phyloP scores from a whole-genome alignment of 106 monocot species.

The Platanthera zijinensis region DNA sequence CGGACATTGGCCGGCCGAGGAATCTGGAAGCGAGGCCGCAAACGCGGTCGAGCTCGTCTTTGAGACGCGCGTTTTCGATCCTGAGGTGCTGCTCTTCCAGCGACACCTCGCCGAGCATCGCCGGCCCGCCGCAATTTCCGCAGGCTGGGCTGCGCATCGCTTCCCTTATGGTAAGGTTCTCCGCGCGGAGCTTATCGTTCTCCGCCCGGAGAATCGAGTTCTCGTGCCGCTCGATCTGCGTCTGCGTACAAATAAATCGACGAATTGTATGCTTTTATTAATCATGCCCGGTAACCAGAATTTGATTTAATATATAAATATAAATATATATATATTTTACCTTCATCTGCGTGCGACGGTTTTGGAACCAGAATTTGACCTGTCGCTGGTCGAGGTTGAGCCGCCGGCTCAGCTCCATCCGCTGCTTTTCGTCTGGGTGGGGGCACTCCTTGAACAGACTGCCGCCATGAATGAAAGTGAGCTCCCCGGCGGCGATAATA shows the following conservation, averaged over 20 bases:
- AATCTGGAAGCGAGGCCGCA: constrained; percentile 61
- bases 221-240: constrained; percentile 20
- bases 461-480: not conserved
- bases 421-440: constrained; percentile 94
- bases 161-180: constrained; percentile 68
- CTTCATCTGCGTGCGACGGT: constrained; percentile 97
- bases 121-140: constrained; percentile 62
- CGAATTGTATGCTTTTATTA: not conserved
- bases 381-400: constrained; percentile 64
- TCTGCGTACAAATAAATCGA: not conserved
- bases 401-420: constrained; percentile 64
- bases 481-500: not conserved
- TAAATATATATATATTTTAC: too few relatives aligned
- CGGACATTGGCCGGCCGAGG: constrained; percentile 32
- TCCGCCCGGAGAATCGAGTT: constrained; percentile 70
- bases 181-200: constrained; percentile 74
- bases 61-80: constrained; percentile 81
- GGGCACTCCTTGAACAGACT: constrained; percentile 67
- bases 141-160: constrained; percentile 71
- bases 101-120: constrained; percentile 57
- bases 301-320: too few relatives aligned
- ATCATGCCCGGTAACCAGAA: not conserved
- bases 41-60: constrained; percentile 80
- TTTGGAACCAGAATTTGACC: constrained; percentile 99
- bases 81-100: constrained; percentile 69